These are phyloP conservation scores for Cicer pinnatifidum DNA, from an alignment of 306 rosid genomes.

Conservation along the genomic window DNA sequence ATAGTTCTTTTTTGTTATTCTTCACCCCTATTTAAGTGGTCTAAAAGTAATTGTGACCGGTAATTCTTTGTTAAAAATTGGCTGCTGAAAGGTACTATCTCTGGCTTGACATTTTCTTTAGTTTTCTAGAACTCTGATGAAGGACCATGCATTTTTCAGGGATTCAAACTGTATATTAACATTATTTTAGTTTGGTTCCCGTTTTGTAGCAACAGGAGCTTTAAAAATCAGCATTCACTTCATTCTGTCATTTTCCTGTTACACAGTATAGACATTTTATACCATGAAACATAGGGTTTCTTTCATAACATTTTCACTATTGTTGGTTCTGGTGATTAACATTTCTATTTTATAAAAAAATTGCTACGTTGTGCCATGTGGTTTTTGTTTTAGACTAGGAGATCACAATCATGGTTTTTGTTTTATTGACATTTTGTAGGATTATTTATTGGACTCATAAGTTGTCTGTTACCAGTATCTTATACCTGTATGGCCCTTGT, in stretches of 20 bases:
- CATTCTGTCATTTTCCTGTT: neutral
- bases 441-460: slow-evolving; percentile 4
- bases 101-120: neutral
- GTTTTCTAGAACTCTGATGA: neutral
- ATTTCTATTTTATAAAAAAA: neutral
- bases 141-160: slow-evolving; percentile 6
- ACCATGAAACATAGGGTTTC: neutral
- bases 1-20: neutral
- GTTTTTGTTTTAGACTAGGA: neutral
- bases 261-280: neutral
- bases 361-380: slow-evolving; percentile 2
- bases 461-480: slow-evolving; percentile 10
- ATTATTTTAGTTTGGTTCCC: neutral
- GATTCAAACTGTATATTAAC: neutral
- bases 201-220: neutral
- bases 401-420: neutral
- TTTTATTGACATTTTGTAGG: neutral
- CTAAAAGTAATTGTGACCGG: slow-evolving; percentile 11
- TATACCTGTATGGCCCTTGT: neutral
- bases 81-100: slow-evolving; percentile 6
- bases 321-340: neutral
- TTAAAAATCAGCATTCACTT: neutral
- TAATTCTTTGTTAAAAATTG: slow-evolving; percentile 1
- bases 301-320: neutral
- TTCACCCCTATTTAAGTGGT: neutral